Evolutionary conservation across 2,329 filamentous ascomycete species (phyloP).

Genomic region (Zelopaecilomyces penicillatus): DNA sequence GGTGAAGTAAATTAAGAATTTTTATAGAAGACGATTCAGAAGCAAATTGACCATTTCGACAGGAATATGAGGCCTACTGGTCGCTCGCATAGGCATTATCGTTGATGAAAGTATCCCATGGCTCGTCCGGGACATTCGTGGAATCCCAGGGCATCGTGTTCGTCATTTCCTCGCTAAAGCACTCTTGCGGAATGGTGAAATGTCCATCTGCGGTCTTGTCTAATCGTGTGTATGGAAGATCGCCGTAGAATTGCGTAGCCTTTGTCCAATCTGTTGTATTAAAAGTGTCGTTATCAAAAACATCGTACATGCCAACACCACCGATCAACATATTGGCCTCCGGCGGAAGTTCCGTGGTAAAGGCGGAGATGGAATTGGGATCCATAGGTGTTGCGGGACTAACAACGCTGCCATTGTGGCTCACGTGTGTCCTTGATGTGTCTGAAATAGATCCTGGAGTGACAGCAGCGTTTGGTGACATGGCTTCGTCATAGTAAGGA

Average conservation of each 20-base stretch:
- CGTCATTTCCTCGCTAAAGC: background rate
- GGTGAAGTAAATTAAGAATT: too few species aligned
- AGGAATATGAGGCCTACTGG: background rate
- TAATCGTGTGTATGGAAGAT: background rate
- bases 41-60: too few species aligned
- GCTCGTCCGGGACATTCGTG: background rate
- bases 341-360: slow-evolving; percentile 33
- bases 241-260: background rate
- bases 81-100: background rate
- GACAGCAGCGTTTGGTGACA: background rate
- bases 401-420: slow-evolving; percentile 9
- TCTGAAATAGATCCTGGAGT: background rate
- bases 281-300: slow-evolving; percentile 3
- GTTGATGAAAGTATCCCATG: background rate
- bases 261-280: slow-evolving; percentile 8
- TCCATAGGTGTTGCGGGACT: slow-evolving; percentile 12
- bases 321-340: slow-evolving; percentile 34
- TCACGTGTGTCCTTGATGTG: background rate
- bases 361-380: slow-evolving; percentile 23
- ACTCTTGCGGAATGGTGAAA: background rate
- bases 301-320: slow-evolving; percentile 22
- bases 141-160: background rate
- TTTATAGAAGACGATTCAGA: too few species aligned
- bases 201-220: background rate
- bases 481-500: background rate